phyloP scores from a whole-genome alignment of 805 yeast species.

The Jamesozyma lodderae region DNA sequence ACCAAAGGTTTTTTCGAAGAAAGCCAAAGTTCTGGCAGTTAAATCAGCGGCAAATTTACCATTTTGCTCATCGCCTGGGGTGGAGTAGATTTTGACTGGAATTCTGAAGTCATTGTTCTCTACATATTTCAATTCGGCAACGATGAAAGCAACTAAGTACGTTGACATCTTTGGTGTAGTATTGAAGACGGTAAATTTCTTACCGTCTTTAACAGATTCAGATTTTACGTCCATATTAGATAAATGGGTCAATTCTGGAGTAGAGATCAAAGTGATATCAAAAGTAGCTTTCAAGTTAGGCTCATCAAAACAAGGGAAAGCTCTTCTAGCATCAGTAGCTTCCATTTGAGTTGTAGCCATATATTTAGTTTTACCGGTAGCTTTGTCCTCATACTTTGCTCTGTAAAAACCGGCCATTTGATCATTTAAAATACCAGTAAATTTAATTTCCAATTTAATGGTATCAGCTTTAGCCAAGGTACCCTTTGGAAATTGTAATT shows the following conservation, averaged over 20 bases:
- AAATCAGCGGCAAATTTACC: constrained; percentile 56
- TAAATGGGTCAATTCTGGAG: constrained; percentile 44
- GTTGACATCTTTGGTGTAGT: constrained; percentile 69
- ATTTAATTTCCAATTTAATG: constrained; percentile 41
- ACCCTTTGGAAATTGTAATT: constrained; percentile 43
- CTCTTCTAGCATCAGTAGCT: constrained; percentile 69
- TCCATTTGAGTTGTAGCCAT: constrained; percentile 41
- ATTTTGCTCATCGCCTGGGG: constrained; percentile 43
- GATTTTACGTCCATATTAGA: constrained; percentile 56
- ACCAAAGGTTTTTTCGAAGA: constrained; percentile 58
- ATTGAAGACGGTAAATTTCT: constrained; percentile 43
- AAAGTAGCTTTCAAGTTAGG: constrained; percentile 63
- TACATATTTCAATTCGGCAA: constrained; percentile 57
- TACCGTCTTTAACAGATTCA: constrained; percentile 29
- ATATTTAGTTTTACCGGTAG: constrained; percentile 19
- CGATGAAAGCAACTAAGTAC: constrained; percentile 62
- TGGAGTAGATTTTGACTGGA: constrained; percentile 62
- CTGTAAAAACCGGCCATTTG: constrained; percentile 66
- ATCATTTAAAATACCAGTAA: constrained; percentile 57
- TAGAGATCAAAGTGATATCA: constrained; percentile 47
- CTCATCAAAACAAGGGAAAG: constrained; percentile 71
- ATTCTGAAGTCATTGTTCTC: constrained; percentile 34
- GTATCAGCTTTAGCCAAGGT: constrained; percentile 27
- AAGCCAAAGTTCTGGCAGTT: constrained; percentile 55
- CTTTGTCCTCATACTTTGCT: constrained; percentile 46